These are phyloP conservation scores for Colletotrichum graminicola DNA, from an alignment of 2,329 filamentous ascomycete genomes.

Conservation along the genomic window DNA sequence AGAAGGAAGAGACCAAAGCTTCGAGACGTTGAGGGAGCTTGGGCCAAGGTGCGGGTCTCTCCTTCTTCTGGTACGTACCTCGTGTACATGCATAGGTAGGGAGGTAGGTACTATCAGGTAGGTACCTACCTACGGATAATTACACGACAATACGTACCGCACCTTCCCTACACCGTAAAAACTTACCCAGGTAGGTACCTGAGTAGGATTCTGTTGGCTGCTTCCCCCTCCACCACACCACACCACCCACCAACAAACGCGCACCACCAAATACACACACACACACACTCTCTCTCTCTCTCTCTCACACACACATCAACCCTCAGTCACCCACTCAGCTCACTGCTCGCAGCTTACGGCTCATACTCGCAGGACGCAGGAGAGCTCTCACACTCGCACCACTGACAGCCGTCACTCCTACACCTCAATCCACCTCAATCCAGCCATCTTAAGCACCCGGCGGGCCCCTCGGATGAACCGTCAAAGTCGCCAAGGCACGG, in stretches of 20 bases:
- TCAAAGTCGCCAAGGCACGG: constrained; percentile 27
- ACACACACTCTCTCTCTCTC: neutral
- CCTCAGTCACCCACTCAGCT: neutral
- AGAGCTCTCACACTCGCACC: constrained; percentile 13
- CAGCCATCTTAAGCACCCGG: neutral
- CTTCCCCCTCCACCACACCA: constrained; percentile 27
- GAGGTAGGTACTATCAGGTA: no score
- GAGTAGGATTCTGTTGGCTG: neutral
- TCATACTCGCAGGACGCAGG: constrained; percentile 9
- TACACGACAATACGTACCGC: no score
- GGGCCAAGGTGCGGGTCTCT: constrained; percentile 35
- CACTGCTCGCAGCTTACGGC: neutral
- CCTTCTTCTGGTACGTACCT: constrained; percentile 4
- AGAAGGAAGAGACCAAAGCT: constrained; percentile 22
- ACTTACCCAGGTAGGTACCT: no score
- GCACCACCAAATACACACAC: neutral
- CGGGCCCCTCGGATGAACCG: constrained; percentile 15
- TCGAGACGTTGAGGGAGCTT: constrained; percentile 45
- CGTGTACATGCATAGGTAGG: neutral
- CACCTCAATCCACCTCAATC: constrained; percentile 14
- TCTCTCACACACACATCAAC: neutral
- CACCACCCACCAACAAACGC: neutral
- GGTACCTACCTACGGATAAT: no score
- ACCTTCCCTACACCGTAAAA: no score
- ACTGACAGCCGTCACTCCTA: constrained; percentile 11